A percentile compares a stretch with the other conserved stretches of the same genome.
Conservation (phyloP, 2,329 filamentous ascomycete genomes). For the Exutisphaerella laricina region DNA sequence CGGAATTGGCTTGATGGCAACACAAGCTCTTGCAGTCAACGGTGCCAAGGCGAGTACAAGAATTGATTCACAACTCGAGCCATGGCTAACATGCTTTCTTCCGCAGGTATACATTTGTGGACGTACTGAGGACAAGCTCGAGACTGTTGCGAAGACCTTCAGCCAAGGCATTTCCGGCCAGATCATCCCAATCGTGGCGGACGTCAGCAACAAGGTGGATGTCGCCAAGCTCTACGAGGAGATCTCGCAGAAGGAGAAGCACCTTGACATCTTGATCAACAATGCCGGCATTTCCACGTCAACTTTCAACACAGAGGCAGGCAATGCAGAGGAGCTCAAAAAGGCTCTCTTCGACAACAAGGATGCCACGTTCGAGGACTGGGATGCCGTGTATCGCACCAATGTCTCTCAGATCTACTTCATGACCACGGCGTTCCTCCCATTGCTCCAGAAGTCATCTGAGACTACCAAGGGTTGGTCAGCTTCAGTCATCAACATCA, state of each 20-base stretch:
- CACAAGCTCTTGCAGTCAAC: constrained; percentile 39
- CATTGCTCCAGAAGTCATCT: constrained; percentile 41
- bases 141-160: constrained; percentile 41
- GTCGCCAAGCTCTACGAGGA: constrained; percentile 40
- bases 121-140: constrained; percentile 45
- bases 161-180: constrained; percentile 41
- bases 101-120: constrained; percentile 48
- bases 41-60: no score
- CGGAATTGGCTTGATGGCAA: constrained; percentile 46
- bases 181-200: constrained; percentile 43
- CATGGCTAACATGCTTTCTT: no score
- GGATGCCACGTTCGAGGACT: constrained; percentile 39
- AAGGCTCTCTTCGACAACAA: constrained; percentile 43
- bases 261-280: constrained; percentile 42
- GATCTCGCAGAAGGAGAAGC: constrained; percentile 41
- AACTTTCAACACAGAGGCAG: constrained; percentile 36
- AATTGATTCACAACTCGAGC: no score
- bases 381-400: constrained; percentile 42
- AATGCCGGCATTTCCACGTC: constrained; percentile 40
- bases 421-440: constrained; percentile 44
- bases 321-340: constrained; percentile 39
- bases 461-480: constrained; percentile 40
- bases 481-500: constrained; percentile 44
- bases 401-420: constrained; percentile 47
- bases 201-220: constrained; percentile 42